These are phyloP conservation scores for Sindora glabra DNA, from an alignment of 306 rosid genomes.

Conservation along the genomic window DNA sequence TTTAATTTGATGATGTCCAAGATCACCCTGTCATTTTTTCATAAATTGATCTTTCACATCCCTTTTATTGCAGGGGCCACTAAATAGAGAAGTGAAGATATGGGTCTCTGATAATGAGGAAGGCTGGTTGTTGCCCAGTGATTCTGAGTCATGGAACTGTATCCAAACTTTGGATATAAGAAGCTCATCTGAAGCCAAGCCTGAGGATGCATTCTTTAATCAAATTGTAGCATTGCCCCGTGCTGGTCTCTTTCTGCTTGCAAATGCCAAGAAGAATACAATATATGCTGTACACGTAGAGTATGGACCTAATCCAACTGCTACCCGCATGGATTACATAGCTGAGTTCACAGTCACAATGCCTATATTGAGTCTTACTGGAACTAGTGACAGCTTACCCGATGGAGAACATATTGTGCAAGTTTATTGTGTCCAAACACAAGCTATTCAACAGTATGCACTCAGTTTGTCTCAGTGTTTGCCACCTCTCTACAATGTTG, in stretches of 20 bases:
- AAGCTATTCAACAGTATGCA: slow-evolving; percentile 78
- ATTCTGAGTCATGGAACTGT: slow-evolving; percentile 64
- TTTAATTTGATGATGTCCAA: neutral
- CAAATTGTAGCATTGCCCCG: slow-evolving; percentile 54
- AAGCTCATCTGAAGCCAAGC: slow-evolving; percentile 45
- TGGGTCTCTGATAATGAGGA: slow-evolving; percentile 64
- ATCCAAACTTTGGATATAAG: slow-evolving; percentile 53
- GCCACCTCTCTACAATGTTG: slow-evolving; percentile 52
- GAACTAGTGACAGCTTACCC: slow-evolving; percentile 56
- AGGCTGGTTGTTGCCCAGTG: slow-evolving; percentile 73
- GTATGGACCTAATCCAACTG: slow-evolving; percentile 63
- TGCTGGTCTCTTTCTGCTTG: slow-evolving; percentile 59
- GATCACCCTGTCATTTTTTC: slow-evolving; percentile 8
- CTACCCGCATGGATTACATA: slow-evolving; percentile 64
- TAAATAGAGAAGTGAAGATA: slow-evolving; percentile 57
- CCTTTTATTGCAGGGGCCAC: slow-evolving; percentile 49
- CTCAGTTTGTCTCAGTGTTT: slow-evolving; percentile 59
- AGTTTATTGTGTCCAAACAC: slow-evolving; percentile 70
- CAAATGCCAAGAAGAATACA: slow-evolving; percentile 75
- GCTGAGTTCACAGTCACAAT: slow-evolving; percentile 67
- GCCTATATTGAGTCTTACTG: slow-evolving; percentile 69
- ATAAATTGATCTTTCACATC: slow-evolving; percentile 6
- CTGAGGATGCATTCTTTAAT: slow-evolving; percentile 57
- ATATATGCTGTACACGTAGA: slow-evolving; percentile 67
- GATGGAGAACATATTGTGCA: slow-evolving; percentile 63